Percentiles rank a stretch among this genome's conserved stretches.
These are phyloP conservation scores for Tuber melanosporum DNA, from an alignment of 495 filamentous ascomycete genomes.

Conservation along the genomic window DNA sequence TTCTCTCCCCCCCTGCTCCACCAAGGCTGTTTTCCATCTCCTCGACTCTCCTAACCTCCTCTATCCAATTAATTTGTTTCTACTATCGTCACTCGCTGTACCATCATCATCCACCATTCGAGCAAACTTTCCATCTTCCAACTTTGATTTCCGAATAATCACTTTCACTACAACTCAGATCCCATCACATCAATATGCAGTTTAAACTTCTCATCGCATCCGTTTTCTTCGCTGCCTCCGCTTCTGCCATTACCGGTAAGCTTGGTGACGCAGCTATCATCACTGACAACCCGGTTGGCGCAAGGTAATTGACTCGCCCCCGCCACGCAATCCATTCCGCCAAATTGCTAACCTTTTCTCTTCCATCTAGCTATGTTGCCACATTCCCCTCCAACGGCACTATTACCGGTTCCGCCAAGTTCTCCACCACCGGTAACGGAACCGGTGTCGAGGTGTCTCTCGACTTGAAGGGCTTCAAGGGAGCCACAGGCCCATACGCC, in stretches of 20 bases:
- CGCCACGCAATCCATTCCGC: not conserved
- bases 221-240: constrained; percentile 28
- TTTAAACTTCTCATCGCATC: constrained; percentile 34
- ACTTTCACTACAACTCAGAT: constrained; percentile 6
- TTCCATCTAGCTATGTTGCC: constrained; percentile 27
- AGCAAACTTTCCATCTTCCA: constrained; percentile 9
- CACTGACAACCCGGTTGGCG: constrained; percentile 35
- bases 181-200: constrained; percentile 30
- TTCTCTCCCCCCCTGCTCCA: constrained; percentile 18
- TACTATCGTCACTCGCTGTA: constrained; percentile 17
- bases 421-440: constrained; percentile 52
- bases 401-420: constrained; percentile 57
- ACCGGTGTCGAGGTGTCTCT: constrained; percentile 59
- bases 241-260: constrained; percentile 17
- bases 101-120: not conserved
- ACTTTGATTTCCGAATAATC: constrained; percentile 15
- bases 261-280: constrained; percentile 32
- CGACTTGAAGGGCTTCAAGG: constrained; percentile 56
- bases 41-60: not conserved
- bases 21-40: constrained; percentile 4
- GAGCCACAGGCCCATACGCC: constrained; percentile 61
- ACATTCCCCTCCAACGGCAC: constrained; percentile 48
- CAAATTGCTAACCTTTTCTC: constrained; percentile 11
- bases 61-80: not conserved
- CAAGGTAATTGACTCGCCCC: constrained; percentile 15